Base-by-base conservation (phyloP, 139 green algal genomes). In the Coelastrella sp. region DNA sequence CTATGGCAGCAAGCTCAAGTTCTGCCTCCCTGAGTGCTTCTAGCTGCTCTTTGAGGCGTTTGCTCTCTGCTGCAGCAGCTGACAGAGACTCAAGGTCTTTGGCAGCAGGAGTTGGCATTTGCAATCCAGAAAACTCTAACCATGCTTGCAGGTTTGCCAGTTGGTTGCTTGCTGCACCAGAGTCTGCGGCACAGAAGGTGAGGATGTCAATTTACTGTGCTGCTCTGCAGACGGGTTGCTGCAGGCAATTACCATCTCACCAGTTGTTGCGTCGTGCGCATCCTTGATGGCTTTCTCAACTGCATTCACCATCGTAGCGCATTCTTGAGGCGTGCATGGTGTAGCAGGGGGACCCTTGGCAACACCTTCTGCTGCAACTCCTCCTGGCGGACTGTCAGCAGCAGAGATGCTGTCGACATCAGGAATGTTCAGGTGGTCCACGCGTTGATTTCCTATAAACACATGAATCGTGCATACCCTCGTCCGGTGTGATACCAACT, bases 21-120 rank as follows among this genome's bases (percentile, higher is more conserved):
- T 90, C 85, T 14, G 85, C 85, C 73, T 90, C 85, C 57, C 85
- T 90, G 10, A 90, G 73, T 4, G 74, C 85, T 24, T 90, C 85
- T 15, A 90, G 59, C 58, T 90, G 85, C 73, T 84, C 84, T 6
- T 60, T 59, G 11, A 90, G 73, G 6, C 73, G 58, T 24, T 65
- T 63, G 25, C 22, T 84, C 6, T 90, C 85, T 6, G 20, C 85
- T 14, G 84, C 84, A 25, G 84, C 84, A n/a, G 66, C 49, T 25
- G 56, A 19, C 8, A 82, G 49, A 14, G 27, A 24, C 1, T 68
- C 8, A 20, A 88, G 20, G 20, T 88, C 84, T 68, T 58, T 56
- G 5, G 65, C 68, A 58, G 68, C 84, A 58, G 84, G 84, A 4
- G 84, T 88, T 10, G 84, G 84, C 49, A 88, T 11, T 49, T 81